These are phyloP conservation scores for Wickerhamiella dianesei DNA, from an alignment of 805 yeast species.

Conservation along the genomic window DNA sequence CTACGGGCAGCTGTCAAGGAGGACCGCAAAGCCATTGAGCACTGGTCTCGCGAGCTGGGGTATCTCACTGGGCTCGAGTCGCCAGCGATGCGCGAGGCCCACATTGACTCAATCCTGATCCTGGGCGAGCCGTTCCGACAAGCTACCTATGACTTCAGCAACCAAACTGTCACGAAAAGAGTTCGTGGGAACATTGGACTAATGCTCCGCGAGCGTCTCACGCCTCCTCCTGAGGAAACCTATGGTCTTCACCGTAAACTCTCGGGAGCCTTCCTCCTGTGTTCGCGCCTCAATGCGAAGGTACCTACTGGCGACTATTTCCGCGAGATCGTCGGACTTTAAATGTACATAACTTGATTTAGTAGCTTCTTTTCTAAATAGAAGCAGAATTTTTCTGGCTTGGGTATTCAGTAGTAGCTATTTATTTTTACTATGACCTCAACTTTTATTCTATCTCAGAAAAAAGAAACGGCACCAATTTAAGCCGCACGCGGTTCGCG, in stretches of 20 bases:
- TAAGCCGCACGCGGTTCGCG: no score
- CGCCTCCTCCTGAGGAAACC: conserved; percentile 98
- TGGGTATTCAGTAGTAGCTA: no score
- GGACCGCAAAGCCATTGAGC: conserved; percentile 51
- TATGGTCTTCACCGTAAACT: conserved; percentile 91
- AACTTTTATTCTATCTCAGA: no score
- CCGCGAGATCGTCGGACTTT: conserved; percentile 51
- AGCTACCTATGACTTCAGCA: conserved; percentile 49
- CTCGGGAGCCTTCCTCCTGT: conserved; percentile 82
- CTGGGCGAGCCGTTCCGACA: conserved; percentile 83
- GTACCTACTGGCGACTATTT: conserved; percentile 74
- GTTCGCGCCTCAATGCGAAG: conserved; percentile 70
- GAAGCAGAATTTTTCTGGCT: no score
- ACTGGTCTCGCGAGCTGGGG: conserved; percentile 61
- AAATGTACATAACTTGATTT: conserved; percentile 1
- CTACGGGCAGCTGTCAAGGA: conserved; percentile 60
- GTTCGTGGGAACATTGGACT: conserved; percentile 76
- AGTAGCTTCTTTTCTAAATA: no score
- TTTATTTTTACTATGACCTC: no score
- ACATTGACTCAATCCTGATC: conserved; percentile 76
- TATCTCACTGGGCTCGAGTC: conserved; percentile 87
- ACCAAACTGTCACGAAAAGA: conserved; percentile 87
- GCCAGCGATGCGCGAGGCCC: conserved; percentile 77
- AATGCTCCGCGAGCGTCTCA: conserved; percentile 80
- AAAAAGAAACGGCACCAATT: no score